Percentiles rank a stretch among this genome's conserved stretches.
These are phyloP conservation scores for Citeromyces nyonsensis DNA, from an alignment of 805 yeast genomes.

Conservation along the genomic window DNA sequence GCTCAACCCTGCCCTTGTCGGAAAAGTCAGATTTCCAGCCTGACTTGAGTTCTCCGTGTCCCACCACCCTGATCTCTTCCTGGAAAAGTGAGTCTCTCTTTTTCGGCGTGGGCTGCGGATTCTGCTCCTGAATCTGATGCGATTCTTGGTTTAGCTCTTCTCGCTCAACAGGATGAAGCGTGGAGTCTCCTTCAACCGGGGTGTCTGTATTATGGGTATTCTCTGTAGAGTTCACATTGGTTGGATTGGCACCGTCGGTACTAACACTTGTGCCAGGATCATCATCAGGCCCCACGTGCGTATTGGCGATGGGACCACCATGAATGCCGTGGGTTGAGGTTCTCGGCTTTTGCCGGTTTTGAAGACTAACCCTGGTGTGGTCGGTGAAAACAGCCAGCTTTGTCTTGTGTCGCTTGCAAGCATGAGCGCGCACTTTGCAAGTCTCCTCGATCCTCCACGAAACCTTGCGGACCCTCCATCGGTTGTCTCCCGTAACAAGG, in stretches of 20 bases:
- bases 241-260: neutral
- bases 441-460: constrained; percentile 83
- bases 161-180: too few species aligned
- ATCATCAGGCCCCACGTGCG: neutral
- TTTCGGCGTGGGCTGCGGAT: neutral
- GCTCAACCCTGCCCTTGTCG: constrained; percentile 64
- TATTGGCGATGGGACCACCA: constrained; percentile 9
- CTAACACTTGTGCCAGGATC: neutral
- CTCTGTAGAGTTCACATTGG: neutral
- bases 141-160: neutral
- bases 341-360: constrained; percentile 9
- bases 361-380: constrained; percentile 15
- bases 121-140: neutral
- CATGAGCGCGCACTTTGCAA: constrained; percentile 39
- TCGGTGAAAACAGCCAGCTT: constrained; percentile 32
- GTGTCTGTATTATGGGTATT: neutral
- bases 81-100: constrained; percentile 20
- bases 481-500: constrained; percentile 33
- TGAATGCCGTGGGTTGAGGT: too few species aligned
- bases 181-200: neutral
- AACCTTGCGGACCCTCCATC: constrained; percentile 90
- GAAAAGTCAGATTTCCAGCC: constrained; percentile 95
- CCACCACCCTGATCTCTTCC: constrained; percentile 63
- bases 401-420: constrained; percentile 41
- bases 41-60: constrained; percentile 65